Conservation (phyloP, 352 stramenopile genomes). For the Globisporangium sylvaticum region DNA sequence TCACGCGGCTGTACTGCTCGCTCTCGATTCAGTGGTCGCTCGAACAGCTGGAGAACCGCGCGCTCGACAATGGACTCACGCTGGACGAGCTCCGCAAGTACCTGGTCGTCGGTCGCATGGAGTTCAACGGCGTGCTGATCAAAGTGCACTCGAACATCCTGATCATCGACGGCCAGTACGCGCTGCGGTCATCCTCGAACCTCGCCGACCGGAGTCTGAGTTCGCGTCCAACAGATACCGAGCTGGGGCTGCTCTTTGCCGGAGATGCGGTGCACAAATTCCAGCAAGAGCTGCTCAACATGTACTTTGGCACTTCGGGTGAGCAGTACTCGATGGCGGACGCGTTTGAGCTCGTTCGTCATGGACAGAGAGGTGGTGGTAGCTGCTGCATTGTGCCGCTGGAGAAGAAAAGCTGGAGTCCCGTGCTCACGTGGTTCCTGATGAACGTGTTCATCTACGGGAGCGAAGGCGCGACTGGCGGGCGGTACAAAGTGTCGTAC, state of each 20-base stretch:
- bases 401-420: conserved; percentile 55
- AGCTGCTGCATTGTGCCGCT: conserved; percentile 50
- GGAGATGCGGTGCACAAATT: conserved; percentile 37
- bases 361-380: conserved; percentile 3
- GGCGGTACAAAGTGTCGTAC: conserved; percentile 64
- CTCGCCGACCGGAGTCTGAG: conserved; percentile 74
- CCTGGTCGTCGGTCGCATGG: conserved; percentile 46
- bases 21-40: conserved; percentile 77
- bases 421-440: conserved; percentile 71
- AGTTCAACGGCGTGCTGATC: conserved; percentile 42
- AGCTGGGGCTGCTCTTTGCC: conserved; percentile 59
- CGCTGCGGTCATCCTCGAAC: conserved; percentile 70
- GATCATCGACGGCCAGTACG: conserved; percentile 68
- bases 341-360: conserved; percentile 22
- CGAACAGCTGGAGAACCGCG: conserved; percentile 57
- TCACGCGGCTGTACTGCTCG: conserved; percentile 75
- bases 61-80: conserved; percentile 38
- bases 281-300: conserved; percentile 64
- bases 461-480: conserved; percentile 71
- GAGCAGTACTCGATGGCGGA: conserved; percentile 28
- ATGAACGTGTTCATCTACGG: conserved; percentile 80
- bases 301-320: conserved; percentile 47
- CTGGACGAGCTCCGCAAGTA: conserved; percentile 35
- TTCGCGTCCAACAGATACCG: conserved; percentile 60
- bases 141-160: conserved; percentile 83